Base-by-base conservation (phyloP, 2,329 filamentous ascomycete species). In the Calonectria hawksworthii region DNA sequence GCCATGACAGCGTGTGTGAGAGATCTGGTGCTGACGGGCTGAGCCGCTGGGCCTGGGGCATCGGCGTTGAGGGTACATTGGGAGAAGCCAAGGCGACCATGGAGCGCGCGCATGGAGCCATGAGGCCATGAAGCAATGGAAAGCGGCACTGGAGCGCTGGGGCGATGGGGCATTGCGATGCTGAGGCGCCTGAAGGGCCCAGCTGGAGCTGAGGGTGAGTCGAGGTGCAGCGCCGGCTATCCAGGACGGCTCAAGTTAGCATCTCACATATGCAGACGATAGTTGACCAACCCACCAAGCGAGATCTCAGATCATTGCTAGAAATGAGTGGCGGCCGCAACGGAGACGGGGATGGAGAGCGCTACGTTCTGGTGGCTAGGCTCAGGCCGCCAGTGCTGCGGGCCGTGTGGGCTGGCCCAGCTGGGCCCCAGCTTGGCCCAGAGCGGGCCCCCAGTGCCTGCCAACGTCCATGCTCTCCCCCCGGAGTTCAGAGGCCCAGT, bases 251-350 rank as follows among this genome's bases (percentile, higher is more conserved):
- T 76, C 74, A 78, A 80, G 73, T 54, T 61, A 77, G 76, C 68
- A 75, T 78, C 75, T 72, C 72, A 77, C 71, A 76, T 75, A 74
- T 80, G 79, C 77, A 80, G 63, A 79, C 61, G 75, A 79, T 61
- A 80, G 50, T 80, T 77, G 78, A 79, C 70, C 56, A 73, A 73
- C 71, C 72, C 70, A 70, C 74, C 78, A 77, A 74, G 74, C 74
- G 78, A 81, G 79, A 81, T 81, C 79, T 80, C 76, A 77, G 78
- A 79, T 79, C 77, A 77, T 77, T 73, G 68, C 75, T 74, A 66
- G 72, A 80, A 78, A 79, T 78, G 79, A 81, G 74, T 68, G 73
- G 50, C 50, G 77, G 69, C 56, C 77, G 74, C 68, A 73, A 74
- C 69, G 51, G 72, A 77, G 69, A 67, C 78, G 61, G 74, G 70